Conservation (phyloP, 352 stramenopile species). For the Thraustochytrium sp. region DNA sequence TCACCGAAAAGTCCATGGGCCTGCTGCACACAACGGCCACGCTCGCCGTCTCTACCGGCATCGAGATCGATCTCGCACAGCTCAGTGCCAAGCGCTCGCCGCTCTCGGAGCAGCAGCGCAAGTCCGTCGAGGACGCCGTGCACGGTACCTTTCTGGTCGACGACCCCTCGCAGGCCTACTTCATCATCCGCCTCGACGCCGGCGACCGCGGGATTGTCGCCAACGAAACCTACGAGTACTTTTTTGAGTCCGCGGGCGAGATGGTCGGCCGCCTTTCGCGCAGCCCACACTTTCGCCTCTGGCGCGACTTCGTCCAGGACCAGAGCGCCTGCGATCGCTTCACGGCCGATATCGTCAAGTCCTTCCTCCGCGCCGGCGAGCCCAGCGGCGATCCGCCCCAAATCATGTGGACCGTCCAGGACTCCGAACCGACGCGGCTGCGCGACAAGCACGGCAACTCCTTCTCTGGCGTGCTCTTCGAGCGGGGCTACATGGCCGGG, state of each 20-base stretch:
- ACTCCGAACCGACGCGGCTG: neutral
- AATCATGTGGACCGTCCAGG: neutral
- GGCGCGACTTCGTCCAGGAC: slow-evolving; percentile 14
- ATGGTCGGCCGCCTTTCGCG: neutral
- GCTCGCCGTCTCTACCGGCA: slow-evolving; percentile 19
- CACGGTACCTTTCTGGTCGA: neutral
- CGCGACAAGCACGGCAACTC: slow-evolving; percentile 14
- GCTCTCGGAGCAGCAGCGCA: neutral
- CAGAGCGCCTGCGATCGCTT: neutral
- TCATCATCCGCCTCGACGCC: neutral
- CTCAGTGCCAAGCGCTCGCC: neutral
- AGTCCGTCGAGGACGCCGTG: neutral
- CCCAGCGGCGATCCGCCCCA: neutral
- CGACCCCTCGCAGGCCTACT: neutral
- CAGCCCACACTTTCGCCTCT: slow-evolving; percentile 15
- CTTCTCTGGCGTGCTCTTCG: neutral
- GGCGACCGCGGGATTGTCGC: slow-evolving; percentile 22
- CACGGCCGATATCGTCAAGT: slow-evolving; percentile 16
- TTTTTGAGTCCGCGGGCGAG: neutral
- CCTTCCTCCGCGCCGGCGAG: neutral
- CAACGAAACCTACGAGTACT: slow-evolving; percentile 4
- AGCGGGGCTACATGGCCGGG: neutral
- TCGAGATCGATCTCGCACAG: neutral
- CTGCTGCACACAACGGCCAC: slow-evolving; percentile 21
- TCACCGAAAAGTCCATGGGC: slow-evolving; percentile 31